Evolutionary conservation across 2,329 filamentous ascomycete species (phyloP).

Genomic region (Monosporascus cannonballus): DNA sequence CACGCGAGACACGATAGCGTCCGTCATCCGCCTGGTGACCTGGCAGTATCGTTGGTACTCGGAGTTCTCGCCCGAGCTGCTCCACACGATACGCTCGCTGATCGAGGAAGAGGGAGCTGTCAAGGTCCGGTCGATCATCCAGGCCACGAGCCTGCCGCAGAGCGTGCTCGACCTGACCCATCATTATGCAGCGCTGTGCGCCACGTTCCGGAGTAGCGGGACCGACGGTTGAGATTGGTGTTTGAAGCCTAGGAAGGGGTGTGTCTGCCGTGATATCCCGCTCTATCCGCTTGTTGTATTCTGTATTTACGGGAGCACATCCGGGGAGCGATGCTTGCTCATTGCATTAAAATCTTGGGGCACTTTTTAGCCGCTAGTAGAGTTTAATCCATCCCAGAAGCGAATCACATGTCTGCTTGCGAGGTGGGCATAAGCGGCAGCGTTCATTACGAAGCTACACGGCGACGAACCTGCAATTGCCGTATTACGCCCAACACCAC

Average conservation of each 20-base stretch:
- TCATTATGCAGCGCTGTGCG: constrained; percentile 90
- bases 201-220: constrained; percentile 89
- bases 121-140: constrained; percentile 94
- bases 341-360: no score
- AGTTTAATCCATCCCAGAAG: neutral
- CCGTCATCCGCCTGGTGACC: constrained; percentile 85
- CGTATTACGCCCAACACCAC: no score
- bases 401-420: no score
- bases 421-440: no score
- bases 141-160: constrained; percentile 90
- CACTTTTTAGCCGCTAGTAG: neutral
- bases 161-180: constrained; percentile 91
- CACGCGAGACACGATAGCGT: constrained; percentile 72
- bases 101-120: constrained; percentile 98
- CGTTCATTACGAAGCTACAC: no score
- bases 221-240: constrained; percentile 59
- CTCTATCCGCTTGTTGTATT: neutral
- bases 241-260: neutral
- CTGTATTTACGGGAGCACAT: neutral
- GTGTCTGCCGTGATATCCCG: constrained; percentile 1
- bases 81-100: constrained; percentile 81
- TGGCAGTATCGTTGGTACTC: constrained; percentile 99
- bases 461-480: no score
- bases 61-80: constrained; percentile 89
- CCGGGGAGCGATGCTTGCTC: no score